Base-by-base conservation (phyloP, 495 filamentous ascomycete species). In the Xylaria palmicola region DNA sequence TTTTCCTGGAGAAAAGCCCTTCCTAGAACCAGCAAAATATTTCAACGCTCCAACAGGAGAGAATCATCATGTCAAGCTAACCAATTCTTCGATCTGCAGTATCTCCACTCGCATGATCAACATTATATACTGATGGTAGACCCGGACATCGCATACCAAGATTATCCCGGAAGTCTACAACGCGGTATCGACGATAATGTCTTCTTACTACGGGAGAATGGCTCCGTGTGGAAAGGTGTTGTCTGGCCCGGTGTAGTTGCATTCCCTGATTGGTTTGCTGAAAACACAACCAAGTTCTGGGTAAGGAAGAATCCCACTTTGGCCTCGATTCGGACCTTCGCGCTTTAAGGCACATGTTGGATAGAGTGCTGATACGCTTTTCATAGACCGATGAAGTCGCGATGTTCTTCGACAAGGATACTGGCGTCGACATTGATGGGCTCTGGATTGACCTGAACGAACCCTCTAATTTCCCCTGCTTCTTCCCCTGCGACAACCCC, bases 381-480 rank as follows among this genome's bases (percentile, higher is more conserved):
- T 12, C 1, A 17, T 6, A 60, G 57, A 86, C 87, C 65, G 79
- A 76, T 37, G 85, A 94, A 70, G 91, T 93, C 68, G 65, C 62
- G 22, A 56, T 63, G 0, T 94, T 94, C 79, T 96, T 96, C 74
- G 69, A 77, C 63, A 62, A 81, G 0, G 68, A 82, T 0, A 77
- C 69, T 0, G 92, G 91, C 22, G 81, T 96, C 4, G 86, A 94
- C 65, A 91, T 95, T 60, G 91, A 95, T 64, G 92, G 83, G 1
- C 79, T 93, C 26, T 95, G 91, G 91, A 95, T 94, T 56, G 90
- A 92, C 64, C 90, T 92, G 88, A 91, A 91, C 64, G 90, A 92
- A 69, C 88, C 88, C 0, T 73, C 69, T 22, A 73, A 71, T 61
- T 79, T 81, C 68, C 90, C 91, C 57, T 94, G 91, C 71, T 68